phyloP scores from a whole-genome alignment of 2,329 filamentous ascomycete genomes.

The Aspergillus terreus region DNA sequence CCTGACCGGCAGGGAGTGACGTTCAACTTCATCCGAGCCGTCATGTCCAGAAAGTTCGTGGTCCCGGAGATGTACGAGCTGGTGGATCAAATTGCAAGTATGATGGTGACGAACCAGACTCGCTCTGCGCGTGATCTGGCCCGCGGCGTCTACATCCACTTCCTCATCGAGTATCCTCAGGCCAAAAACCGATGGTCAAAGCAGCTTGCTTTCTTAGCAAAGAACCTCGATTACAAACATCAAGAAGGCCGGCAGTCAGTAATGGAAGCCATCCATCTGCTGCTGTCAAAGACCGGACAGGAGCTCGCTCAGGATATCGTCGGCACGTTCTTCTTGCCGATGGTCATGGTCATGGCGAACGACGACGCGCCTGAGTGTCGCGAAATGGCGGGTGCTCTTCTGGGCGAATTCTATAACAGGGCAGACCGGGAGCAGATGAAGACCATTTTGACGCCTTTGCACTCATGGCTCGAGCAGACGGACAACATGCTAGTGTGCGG shows the following conservation, averaged over 20 bases:
- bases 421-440: slow-evolving; percentile 69
- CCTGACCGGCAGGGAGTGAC: slow-evolving; percentile 88
- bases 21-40: slow-evolving; percentile 87
- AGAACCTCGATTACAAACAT: slow-evolving; percentile 86
- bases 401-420: slow-evolving; percentile 76
- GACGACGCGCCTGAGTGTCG: slow-evolving; percentile 85
- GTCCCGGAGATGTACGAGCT: slow-evolving; percentile 87
- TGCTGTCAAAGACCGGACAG: slow-evolving; percentile 80
- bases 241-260: slow-evolving; percentile 86
- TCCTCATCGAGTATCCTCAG: slow-evolving; percentile 91
- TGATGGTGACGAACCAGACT: slow-evolving; percentile 96
- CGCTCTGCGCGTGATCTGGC: slow-evolving; percentile 82
- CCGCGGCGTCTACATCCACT: slow-evolving; percentile 86
- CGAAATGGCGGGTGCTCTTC: slow-evolving; percentile 71
- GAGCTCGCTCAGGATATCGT: slow-evolving; percentile 80
- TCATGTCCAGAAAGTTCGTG: slow-evolving; percentile 79
- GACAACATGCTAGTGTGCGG: slow-evolving; percentile 68
- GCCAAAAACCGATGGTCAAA: slow-evolving; percentile 84
- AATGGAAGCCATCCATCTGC: slow-evolving; percentile 82
- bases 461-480: slow-evolving; percentile 71
- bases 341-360: slow-evolving; percentile 82
- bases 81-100: slow-evolving; percentile 79
- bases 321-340: slow-evolving; percentile 75
- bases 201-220: slow-evolving; percentile 81
- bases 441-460: slow-evolving; percentile 67